phyloP scores from a whole-genome alignment of 352 stramenopile species.

The Phytophthora niederhauseri region DNA sequence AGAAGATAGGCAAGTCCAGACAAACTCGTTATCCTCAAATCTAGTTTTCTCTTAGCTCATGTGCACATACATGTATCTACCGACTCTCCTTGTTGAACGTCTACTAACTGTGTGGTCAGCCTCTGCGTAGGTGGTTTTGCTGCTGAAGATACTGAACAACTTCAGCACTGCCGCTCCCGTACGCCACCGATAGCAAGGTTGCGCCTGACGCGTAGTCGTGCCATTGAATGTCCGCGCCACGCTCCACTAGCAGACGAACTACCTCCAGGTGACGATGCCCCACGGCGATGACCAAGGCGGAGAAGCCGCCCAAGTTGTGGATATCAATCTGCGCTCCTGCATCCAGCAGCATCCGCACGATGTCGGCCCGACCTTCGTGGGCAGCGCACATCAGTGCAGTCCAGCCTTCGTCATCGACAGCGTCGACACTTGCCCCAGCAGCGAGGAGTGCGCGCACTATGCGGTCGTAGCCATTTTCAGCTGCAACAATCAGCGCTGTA shows the following conservation, averaged over 20 bases:
- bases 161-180: conserved; percentile 21
- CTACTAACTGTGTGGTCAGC: not conserved
- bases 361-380: conserved; percentile 27
- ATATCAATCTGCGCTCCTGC: conserved; percentile 14
- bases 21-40: conserved; percentile 18
- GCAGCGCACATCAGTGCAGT: conserved; percentile 36
- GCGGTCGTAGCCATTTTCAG: conserved; percentile 18
- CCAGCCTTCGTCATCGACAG: conserved; percentile 28
- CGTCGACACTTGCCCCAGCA: conserved; percentile 19
- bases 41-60: conserved; percentile 12
- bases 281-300: conserved; percentile 28
- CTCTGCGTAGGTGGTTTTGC: conserved; percentile 15
- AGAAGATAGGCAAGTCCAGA: not conserved
- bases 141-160: conserved; percentile 21
- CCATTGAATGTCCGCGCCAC: conserved; percentile 27
- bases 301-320: conserved; percentile 23
- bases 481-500: conserved; percentile 22
- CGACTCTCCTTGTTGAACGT: not conserved
- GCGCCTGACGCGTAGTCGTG: conserved; percentile 28
- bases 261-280: conserved; percentile 19
- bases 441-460: conserved; percentile 24
- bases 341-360: conserved; percentile 23
- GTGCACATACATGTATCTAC: not conserved
- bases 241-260: conserved; percentile 24
- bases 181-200: conserved; percentile 26